phyloP scores from a whole-genome alignment of 306 rosid species.

The Alnus rubra region DNA sequence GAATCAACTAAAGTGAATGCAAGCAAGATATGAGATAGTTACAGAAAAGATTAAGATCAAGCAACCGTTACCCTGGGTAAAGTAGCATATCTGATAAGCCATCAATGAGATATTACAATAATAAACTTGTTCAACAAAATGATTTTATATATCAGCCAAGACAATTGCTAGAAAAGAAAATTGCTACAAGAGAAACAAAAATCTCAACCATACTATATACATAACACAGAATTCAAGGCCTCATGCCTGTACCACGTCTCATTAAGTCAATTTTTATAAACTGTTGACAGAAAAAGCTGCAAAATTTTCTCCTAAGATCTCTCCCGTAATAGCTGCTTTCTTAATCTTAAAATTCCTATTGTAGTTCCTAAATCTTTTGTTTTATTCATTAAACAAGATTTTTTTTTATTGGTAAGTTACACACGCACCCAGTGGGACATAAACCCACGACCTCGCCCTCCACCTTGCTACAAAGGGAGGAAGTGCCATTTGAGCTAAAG shows the following conservation, averaged over 20 bases:
- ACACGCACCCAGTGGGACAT: too few species aligned
- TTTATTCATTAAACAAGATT: neutral
- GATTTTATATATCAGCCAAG: neutral
- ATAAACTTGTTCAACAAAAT: neutral
- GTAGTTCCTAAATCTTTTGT: neutral
- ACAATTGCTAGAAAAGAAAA: neutral
- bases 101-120: slow-evolving; percentile 1
- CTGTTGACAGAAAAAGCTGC: neutral
- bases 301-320: neutral
- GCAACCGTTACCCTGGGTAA: neutral
- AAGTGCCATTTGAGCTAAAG: neutral
- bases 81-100: neutral
- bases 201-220: neutral
- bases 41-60: too few species aligned
- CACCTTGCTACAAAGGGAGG: too few species aligned
- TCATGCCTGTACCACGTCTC: neutral
- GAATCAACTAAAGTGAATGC: neutral
- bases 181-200: neutral
- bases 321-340: neutral
- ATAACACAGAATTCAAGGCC: neutral
- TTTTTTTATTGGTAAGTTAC: too few species aligned
- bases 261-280: neutral
- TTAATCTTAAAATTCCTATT: neutral
- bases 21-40: neutral
- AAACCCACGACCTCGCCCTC: too few species aligned